Evolutionary conservation across 495 filamentous ascomycete genomes (phyloP).

Genomic region (Penicilliopsis zonata): DNA sequence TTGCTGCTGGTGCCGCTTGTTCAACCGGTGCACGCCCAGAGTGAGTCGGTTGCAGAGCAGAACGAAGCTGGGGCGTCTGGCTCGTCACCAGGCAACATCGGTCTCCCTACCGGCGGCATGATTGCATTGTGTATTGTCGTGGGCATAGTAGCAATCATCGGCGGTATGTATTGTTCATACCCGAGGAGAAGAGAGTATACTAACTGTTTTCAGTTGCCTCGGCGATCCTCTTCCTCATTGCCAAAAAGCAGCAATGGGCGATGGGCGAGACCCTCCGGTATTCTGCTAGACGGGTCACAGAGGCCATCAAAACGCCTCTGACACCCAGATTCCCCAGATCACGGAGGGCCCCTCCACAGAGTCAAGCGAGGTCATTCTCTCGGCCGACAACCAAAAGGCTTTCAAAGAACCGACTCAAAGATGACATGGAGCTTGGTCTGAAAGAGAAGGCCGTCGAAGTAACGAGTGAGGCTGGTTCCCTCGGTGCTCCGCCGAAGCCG

Average conservation of each 20-base stretch:
- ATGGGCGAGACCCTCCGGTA: conserved; percentile 33
- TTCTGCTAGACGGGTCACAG: conserved; percentile 30
- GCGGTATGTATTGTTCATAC: conserved; percentile 7
- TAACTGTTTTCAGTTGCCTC: conserved; percentile 21
- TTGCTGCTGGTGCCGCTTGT: no score
- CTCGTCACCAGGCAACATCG: conserved; percentile 4
- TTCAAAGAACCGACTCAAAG: not conserved
- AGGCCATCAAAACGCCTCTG: conserved; percentile 14
- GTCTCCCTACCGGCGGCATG: conserved; percentile 9
- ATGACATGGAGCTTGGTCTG: not conserved
- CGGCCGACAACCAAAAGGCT: not conserved
- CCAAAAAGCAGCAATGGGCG: conserved; percentile 41
- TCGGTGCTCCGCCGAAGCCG: not conserved
- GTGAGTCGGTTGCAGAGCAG: conserved; percentile 1
- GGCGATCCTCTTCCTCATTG: conserved; percentile 34
- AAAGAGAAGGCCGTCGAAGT: not conserved
- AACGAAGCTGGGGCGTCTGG: conserved; percentile 9
- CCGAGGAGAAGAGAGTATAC: not conserved
- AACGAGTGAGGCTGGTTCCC: not conserved
- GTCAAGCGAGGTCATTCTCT: not conserved
- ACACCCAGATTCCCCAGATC: conserved; percentile 11
- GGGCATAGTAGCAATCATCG: conserved; percentile 14
- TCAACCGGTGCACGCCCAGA: no score
- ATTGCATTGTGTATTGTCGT: conserved; percentile 14
- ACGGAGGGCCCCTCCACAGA: conserved; percentile 1